A percentile compares a stretch with the other conserved stretches of the same genome.
These are phyloP conservation scores for Lathyrus aphaca DNA, from an alignment of 306 rosid species.

Conservation along the genomic window DNA sequence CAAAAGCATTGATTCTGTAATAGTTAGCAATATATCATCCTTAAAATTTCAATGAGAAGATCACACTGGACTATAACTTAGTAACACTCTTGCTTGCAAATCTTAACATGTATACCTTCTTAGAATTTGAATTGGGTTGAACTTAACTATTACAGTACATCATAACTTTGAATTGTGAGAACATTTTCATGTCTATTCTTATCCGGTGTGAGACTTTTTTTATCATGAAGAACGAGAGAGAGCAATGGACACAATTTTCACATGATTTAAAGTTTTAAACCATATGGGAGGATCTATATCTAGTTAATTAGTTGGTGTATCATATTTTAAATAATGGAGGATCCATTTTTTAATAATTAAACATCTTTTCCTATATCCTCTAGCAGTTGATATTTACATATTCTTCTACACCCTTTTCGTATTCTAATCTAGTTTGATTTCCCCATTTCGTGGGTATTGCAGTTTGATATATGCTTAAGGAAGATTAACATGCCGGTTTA, in stretches of 20 bases:
- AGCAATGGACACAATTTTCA: background rate
- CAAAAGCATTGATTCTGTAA: background rate
- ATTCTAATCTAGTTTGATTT: conserved; percentile 8
- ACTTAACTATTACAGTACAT: background rate
- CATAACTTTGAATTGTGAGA: background rate
- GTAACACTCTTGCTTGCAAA: background rate
- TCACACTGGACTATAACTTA: background rate
- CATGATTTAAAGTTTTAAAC: background rate
- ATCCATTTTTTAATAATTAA: background rate
- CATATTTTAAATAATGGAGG: background rate
- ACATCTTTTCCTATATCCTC: too few species aligned
- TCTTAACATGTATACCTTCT: too few species aligned
- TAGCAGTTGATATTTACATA: too few species aligned
- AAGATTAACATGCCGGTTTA: conserved; percentile 24
- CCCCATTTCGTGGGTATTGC: conserved; percentile 11
- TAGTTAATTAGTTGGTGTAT: conserved; percentile 1
- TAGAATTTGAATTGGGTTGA: background rate
- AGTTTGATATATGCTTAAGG: conserved; percentile 40
- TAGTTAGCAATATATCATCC: too few species aligned
- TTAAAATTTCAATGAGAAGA: too few species aligned
- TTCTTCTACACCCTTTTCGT: conserved; percentile 8
- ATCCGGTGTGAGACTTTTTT: background rate
- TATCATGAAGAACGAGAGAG: background rate
- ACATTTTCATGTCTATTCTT: background rate
- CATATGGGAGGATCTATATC: background rate